A percentile compares a stretch with the other conserved stretches of the same genome.
These are phyloP conservation scores for Sporothrix curviconia DNA, from an alignment of 2,329 filamentous ascomycete species.

Conservation along the genomic window DNA sequence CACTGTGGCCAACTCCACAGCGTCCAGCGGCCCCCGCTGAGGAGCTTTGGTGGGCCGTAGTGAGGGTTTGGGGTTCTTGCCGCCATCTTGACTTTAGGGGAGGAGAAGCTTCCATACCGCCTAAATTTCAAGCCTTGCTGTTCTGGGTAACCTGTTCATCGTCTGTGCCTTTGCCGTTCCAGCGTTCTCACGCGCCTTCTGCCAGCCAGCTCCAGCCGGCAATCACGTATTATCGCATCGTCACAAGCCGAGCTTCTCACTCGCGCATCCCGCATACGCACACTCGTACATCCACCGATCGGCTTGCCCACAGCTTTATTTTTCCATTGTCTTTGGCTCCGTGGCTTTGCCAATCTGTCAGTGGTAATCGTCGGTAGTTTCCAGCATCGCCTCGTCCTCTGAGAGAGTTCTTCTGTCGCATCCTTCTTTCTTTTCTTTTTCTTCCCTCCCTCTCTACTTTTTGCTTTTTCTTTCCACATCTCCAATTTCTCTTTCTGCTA, in stretches of 20 bases:
- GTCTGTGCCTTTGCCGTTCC: neutral
- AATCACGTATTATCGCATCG: neutral
- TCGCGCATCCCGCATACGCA: neutral
- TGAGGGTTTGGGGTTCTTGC: constrained; percentile 1
- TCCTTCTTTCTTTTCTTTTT: neutral
- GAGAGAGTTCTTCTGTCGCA: neutral
- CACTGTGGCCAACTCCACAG: neutral
- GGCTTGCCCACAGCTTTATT: neutral
- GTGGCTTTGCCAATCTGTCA: neutral
- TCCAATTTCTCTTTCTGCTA: neutral
- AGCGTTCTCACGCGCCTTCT: neutral
- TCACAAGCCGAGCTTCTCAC: neutral
- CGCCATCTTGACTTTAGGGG: no score
- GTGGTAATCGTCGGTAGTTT: no score
- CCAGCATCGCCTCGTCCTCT: no score
- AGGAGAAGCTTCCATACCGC: no score
- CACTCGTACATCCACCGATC: neutral
- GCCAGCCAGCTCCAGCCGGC: neutral
- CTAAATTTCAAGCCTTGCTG: neutral
- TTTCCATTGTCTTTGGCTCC: neutral
- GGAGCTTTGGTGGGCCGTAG: neutral
- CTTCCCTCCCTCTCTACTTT: neutral
- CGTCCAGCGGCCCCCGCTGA: neutral
- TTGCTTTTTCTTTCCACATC: neutral
- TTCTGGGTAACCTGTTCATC: constrained; percentile 11